Conservation (phyloP, 2,329 filamentous ascomycete genomes). For the Bimuria novae-zelandiae region DNA sequence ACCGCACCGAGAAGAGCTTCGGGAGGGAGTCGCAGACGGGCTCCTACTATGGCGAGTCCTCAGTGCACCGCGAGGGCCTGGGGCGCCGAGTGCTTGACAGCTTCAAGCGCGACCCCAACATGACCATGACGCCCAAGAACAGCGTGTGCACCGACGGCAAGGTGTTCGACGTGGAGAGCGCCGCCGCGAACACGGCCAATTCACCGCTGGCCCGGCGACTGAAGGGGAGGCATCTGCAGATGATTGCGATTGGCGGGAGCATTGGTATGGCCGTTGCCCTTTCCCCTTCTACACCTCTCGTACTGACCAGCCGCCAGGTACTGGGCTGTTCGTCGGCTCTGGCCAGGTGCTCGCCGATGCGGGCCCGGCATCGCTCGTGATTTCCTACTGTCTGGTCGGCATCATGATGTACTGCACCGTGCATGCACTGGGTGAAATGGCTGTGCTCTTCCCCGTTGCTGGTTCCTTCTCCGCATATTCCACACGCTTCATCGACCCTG, state of each 20-base stretch:
- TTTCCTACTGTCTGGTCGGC: slow-evolving; percentile 66
- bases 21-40: slow-evolving; percentile 41
- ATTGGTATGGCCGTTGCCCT: slow-evolving; percentile 56
- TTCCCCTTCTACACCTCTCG: slow-evolving; percentile 7
- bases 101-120: slow-evolving; percentile 46
- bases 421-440: slow-evolving; percentile 88
- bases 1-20: slow-evolving; percentile 46
- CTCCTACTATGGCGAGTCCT: slow-evolving; percentile 47
- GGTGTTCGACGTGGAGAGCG: slow-evolving; percentile 66
- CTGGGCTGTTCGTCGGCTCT: slow-evolving; percentile 83
- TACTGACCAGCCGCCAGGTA: slow-evolving; percentile 34
- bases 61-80: slow-evolving; percentile 36
- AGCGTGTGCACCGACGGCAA: slow-evolving; percentile 57
- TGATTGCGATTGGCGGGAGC: slow-evolving; percentile 95
- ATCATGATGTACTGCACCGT: slow-evolving; percentile 90
- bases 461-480: slow-evolving; percentile 93
- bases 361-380: slow-evolving; percentile 44
- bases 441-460: slow-evolving; percentile 86
- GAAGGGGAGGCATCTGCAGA: slow-evolving; percentile 73
- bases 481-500: slow-evolving; percentile 88
- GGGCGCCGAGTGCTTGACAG: slow-evolving; percentile 51
- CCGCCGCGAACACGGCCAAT: slow-evolving; percentile 67
- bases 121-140: slow-evolving; percentile 53
- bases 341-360: slow-evolving; percentile 47
- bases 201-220: slow-evolving; percentile 71